Base-by-base conservation (phyloP, 331 rosid species). In the Dryas integrifolia region DNA sequence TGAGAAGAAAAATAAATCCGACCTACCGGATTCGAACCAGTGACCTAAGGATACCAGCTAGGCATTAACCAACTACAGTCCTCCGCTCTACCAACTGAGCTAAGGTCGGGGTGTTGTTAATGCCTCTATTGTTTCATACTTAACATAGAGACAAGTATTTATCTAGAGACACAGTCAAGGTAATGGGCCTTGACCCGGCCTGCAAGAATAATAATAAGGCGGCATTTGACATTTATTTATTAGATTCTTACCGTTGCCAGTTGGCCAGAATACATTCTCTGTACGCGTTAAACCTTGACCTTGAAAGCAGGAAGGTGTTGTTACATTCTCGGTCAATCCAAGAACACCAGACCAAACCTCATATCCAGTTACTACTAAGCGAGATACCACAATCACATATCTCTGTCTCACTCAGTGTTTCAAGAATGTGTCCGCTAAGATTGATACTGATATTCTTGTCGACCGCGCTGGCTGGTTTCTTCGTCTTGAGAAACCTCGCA, bases 1-100 rank as follows among this genome's bases (percentile, higher is more conserved):
- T 18, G 0, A 1, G 0, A 14, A 0, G 24, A 13, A 15, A 21
- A 4, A 0, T 0, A 44, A 6, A 0, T 85, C 85, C 97, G 90
- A 89, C 92, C 93, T 86, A 74, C 93, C 90, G 90, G 96, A 89
- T 88, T 92, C 92, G 92, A 89, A 77, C 83, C 81, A 71, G 76
- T 58, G 80, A 79, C 84, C 76, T 76, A 69, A 84, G 86, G 86
- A 79, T 79, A 14, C 16, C 85, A 48, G 67, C 9, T 35, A 0
- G 26, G 63, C 2, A 1, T 8, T 3, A 0, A 47, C 61, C 86
- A 0, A 74, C 86, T 85, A 85, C 86, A 85, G 86, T 85, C 89
- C 85, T 77, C 86, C 86, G 89, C 86, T 82, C 86, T 82, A 43
- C 89, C 85, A 85, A 85, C 86, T 79, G 85, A 85, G 85, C 83